Evolutionary conservation across 163 green algal genomes (phyloP).

Genomic region (Chlorella variabilis): DNA sequence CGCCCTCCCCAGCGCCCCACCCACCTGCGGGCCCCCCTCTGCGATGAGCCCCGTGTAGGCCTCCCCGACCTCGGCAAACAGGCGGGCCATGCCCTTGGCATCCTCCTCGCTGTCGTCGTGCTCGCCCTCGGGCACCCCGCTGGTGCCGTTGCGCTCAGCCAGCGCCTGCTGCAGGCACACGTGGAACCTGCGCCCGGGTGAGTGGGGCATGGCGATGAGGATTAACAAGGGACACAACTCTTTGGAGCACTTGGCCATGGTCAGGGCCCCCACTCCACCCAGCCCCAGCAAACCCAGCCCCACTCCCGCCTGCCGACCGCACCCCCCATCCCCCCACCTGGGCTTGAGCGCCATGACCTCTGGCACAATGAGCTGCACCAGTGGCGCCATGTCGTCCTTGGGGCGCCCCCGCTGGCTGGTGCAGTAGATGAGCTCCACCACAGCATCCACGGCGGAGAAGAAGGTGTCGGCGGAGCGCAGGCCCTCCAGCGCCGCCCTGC

Average conservation of each 20-base stretch:
- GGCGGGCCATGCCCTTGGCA: slow-evolving; percentile 82
- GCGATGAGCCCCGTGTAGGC: slow-evolving; percentile 84
- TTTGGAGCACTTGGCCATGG: too few species aligned
- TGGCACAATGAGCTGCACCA: slow-evolving; percentile 71
- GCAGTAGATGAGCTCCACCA: slow-evolving; percentile 88
- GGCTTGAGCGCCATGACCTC: slow-evolving; percentile 67
- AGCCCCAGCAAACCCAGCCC: background rate
- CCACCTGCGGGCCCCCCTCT: slow-evolving; percentile 53
- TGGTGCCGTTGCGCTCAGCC: slow-evolving; percentile 31
- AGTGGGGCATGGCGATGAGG: too few species aligned
- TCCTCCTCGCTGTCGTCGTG: slow-evolving; percentile 66
- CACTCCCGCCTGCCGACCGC: background rate
- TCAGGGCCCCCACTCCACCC: background rate
- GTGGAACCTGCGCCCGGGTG: slow-evolving; percentile 60
- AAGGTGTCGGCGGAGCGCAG: slow-evolving; percentile 54
- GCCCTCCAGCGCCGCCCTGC: slow-evolving; percentile 65
- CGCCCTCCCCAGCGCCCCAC: background rate
- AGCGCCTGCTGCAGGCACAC: slow-evolving; percentile 54
- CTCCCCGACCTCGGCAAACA: slow-evolving; percentile 95
- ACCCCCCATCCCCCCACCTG: slow-evolving; percentile 25
- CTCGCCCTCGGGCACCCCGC: slow-evolving; percentile 29
- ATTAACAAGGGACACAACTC: too few species aligned
- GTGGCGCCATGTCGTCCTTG: slow-evolving; percentile 66
- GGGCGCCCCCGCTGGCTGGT: slow-evolving; percentile 43
- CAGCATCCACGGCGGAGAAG: slow-evolving; percentile 85